phyloP scores from a whole-genome alignment of 257 asterid genomes.

The Avicennia marina region DNA sequence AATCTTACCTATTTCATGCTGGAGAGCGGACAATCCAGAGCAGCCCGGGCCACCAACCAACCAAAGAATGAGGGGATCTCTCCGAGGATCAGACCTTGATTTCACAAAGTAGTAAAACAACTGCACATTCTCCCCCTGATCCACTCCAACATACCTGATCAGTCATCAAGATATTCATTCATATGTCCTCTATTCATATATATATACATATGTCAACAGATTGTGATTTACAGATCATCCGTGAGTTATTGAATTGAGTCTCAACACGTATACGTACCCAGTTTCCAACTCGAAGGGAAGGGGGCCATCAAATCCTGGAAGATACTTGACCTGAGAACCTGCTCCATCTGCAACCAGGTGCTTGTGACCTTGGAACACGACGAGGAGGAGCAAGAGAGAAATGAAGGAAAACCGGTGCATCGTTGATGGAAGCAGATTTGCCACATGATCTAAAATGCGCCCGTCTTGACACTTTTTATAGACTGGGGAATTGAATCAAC shows the following conservation, averaged over 20 bases:
- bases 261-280: background rate
- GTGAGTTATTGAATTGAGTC: too few relatives aligned
- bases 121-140: background rate
- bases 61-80: background rate
- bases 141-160: background rate
- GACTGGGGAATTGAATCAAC: too few relatives aligned
- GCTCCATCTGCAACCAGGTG: background rate
- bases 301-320: background rate
- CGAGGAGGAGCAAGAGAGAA: background rate
- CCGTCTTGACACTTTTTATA: too few relatives aligned
- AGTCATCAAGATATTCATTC: background rate
- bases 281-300: background rate
- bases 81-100: background rate
- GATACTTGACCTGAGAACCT: background rate
- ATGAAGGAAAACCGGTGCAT: too few relatives aligned
- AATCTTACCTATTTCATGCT: background rate
- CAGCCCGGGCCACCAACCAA: background rate
- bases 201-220: too few relatives aligned
- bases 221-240: too few relatives aligned
- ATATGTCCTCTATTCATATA: too few relatives aligned
- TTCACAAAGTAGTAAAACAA: background rate
- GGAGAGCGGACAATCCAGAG: background rate
- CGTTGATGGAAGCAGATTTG: too few relatives aligned
- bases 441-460: too few relatives aligned
- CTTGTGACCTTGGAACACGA: background rate